Evolutionary conservation across 1,284 basidiomycete genomes (phyloP).

Genomic region (Ustilago curta): DNA sequence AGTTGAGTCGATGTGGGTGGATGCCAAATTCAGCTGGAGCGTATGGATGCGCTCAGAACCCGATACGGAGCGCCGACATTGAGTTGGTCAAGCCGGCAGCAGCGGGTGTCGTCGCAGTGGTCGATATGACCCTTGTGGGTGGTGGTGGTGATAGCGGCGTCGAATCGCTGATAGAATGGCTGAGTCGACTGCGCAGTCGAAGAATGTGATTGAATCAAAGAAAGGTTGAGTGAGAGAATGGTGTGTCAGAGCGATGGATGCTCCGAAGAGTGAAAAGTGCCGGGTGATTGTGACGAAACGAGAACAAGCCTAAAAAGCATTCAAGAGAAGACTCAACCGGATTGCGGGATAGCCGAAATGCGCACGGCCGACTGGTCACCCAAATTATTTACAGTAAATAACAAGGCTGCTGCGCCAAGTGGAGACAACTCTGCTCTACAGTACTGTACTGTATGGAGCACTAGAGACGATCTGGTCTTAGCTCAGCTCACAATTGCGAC

Average conservation of each 20-base stretch:
- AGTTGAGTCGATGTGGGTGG: too few species aligned
- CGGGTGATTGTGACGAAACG: too few species aligned
- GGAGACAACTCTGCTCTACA: too few species aligned
- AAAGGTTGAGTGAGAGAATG: background rate
- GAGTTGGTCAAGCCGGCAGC: background rate
- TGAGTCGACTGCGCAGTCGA: slow-evolving; percentile 1
- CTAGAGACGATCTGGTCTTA: too few species aligned
- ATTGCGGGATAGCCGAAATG: too few species aligned
- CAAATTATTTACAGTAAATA: too few species aligned
- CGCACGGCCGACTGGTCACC: too few species aligned
- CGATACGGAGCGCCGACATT: background rate
- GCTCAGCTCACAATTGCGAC: too few species aligned
- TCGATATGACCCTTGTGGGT: slow-evolving; percentile 5
- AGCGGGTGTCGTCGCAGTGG: background rate
- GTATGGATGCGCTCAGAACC: slow-evolving; percentile 4
- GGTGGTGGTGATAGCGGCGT: background rate
- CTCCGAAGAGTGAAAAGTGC: background rate
- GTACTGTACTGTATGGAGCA: too few species aligned
- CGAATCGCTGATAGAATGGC: background rate
- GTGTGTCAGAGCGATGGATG: background rate
- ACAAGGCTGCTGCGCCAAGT: too few species aligned
- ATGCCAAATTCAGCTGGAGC: slow-evolving; percentile 1
- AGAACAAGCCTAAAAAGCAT: too few species aligned
- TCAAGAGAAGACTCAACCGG: too few species aligned
- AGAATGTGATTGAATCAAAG: background rate